These are phyloP conservation scores for Pseudozyma sp. DNA, from an alignment of 1,284 basidiomycete genomes.

Conservation along the genomic window DNA sequence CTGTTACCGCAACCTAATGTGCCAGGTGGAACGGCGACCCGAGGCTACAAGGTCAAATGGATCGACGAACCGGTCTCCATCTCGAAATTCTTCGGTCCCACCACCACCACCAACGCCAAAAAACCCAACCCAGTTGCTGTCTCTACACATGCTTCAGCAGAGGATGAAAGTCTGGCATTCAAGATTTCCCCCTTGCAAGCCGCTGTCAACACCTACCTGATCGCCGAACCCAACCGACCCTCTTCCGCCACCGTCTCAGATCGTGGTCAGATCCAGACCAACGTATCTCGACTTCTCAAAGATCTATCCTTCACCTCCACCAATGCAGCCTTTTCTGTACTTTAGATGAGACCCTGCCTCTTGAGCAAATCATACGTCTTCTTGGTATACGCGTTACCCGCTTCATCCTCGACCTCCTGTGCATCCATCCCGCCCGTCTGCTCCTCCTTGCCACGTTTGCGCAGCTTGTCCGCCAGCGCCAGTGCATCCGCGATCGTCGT, in stretches of 20 bases:
- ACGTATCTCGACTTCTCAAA: conserved; percentile 21
- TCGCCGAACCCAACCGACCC: conserved; percentile 14
- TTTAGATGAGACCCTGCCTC: conserved; percentile 63
- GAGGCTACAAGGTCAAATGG: conserved; percentile 53
- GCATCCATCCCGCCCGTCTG: conserved; percentile 53
- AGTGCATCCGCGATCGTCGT: conserved; percentile 96
- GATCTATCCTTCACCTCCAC: conserved; percentile 19
- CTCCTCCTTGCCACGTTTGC: conserved; percentile 53
- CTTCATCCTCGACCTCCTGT: conserved; percentile 67
- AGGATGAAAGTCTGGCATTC: conserved; percentile 4
- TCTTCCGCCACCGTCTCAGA: background rate
- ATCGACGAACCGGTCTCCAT: conserved; percentile 53
- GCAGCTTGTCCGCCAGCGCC: conserved; percentile 71
- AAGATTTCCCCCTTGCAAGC: conserved; percentile 13
- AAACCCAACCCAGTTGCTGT: conserved; percentile 2
- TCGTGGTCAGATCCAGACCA: conserved; percentile 11
- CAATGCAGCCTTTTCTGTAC: conserved; percentile 16
- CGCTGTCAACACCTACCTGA: conserved; percentile 33
- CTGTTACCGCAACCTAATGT: conserved; percentile 15
- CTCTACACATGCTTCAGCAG: background rate
- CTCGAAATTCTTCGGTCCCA: conserved; percentile 46
- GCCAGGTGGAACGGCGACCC: conserved; percentile 11
- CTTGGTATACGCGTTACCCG: conserved; percentile 66
- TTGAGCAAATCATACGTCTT: conserved; percentile 68
- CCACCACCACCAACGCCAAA: conserved; percentile 7